These are phyloP conservation scores for Trametes gibbosa DNA, from an alignment of 768 basidiomycete species.

Conservation along the genomic window DNA sequence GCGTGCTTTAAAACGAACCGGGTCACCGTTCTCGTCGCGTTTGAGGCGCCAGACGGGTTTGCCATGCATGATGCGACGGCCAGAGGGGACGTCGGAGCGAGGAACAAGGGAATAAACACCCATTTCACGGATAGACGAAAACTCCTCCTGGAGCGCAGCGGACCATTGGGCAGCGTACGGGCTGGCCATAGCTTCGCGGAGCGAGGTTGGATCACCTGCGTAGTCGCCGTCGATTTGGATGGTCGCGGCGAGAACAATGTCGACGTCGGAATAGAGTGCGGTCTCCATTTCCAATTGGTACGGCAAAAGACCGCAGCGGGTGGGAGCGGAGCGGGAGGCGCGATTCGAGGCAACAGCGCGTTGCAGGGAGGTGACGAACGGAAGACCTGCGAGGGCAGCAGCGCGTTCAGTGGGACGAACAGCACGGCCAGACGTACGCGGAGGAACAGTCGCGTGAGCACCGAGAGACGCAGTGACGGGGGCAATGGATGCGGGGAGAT, in stretches of 20 bases:
- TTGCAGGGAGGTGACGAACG: background rate
- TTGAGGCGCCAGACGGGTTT: slow-evolving; percentile 31
- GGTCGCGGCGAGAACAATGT: slow-evolving; percentile 18
- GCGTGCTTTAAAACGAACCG: slow-evolving; percentile 32
- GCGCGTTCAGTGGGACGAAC: too few species aligned
- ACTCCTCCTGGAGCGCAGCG: slow-evolving; percentile 24
- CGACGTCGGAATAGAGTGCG: background rate
- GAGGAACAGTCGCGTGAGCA: background rate
- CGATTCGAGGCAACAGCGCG: slow-evolving; percentile 11
- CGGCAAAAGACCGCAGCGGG: background rate
- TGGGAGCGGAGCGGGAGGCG: background rate
- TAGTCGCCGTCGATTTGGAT: slow-evolving; percentile 19
- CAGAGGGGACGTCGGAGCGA: slow-evolving; percentile 18
- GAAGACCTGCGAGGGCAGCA: background rate
- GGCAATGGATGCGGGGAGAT: background rate
- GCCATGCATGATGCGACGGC: slow-evolving; percentile 4
- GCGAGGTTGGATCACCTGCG: slow-evolving; percentile 20
- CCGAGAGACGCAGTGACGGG: background rate
- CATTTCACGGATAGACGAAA: slow-evolving; percentile 13
- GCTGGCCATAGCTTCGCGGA: slow-evolving; percentile 21
- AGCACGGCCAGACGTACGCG: too few species aligned
- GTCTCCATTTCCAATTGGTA: background rate
- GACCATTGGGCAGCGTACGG: slow-evolving; percentile 23
- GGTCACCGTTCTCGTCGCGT: slow-evolving; percentile 20
- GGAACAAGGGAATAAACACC: slow-evolving; percentile 24